Evolutionary conservation across 371 early-diverging fungal genomes (phyloP), one percentile per base, ranked within the genome.

Genomic region (Mucor mucedo): DNA sequence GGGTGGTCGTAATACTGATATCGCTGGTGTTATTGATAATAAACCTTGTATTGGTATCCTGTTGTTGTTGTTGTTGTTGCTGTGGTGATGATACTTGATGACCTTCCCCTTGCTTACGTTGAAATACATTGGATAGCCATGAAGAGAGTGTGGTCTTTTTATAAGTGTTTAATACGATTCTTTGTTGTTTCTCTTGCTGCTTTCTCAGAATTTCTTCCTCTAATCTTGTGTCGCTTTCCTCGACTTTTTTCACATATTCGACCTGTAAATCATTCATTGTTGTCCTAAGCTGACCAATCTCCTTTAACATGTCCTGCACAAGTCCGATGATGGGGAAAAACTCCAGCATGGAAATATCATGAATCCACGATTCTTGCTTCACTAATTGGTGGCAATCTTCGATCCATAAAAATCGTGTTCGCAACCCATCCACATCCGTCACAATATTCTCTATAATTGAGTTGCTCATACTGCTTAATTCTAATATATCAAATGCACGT

Each of bases 181-280:
- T 47, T 21, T 47, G 55, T 52, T 55, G 30, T 70, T 7, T 66
- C 53, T 58, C 47, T 55, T 69, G 62, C 0, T 69, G 56, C 28
- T 74, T 81, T 10, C 72, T 72, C 41, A 72, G 40, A 28, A 87
- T 68, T 48, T 84, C 87, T 67, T 82, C 73, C 39, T 85, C 86
- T 1, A 82, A 76, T 33, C 72, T 75, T 16, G 71, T 69, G 6
- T 79, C 82, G 44, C 71, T 84, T 56, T 85, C 79, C 33, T 83
- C 80, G 13, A 92, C 84, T 38, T 89, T 88, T 27, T 85, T 88
- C 38, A 85, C 88, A 69, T 89, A 89, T 33, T 86, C 87, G 29
- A 89, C 73, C 54, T 88, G 86, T 28, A 89, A 70, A 55, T 90
- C 91, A 65, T 92, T 92, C 76, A 89, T 74, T 4, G 85, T 89